phyloP scores from a whole-genome alignment of 1,284 basidiomycete genomes.

The Cutaneotrichosporon cutaneum region DNA sequence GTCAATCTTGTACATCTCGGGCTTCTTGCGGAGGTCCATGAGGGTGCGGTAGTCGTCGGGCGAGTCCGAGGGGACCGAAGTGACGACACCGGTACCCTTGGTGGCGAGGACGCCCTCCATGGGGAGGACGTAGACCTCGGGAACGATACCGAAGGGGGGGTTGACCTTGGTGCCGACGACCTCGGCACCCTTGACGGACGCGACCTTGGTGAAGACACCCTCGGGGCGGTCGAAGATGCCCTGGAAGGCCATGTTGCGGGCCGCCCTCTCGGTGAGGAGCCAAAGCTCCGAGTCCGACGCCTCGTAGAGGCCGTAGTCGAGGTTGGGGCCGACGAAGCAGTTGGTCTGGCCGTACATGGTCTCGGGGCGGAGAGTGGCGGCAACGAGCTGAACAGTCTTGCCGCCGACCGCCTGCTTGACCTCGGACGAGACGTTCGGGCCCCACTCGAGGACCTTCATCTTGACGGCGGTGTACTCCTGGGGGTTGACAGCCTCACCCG shows the following conservation, averaged over 20 bases:
- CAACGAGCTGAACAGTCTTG: conserved; percentile 85
- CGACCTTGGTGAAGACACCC: conserved; percentile 70
- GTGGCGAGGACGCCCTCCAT: conserved; percentile 97
- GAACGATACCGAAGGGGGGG: conserved; percentile 78
- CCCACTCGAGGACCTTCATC: conserved; percentile 87
- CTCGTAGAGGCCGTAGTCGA: conserved; percentile 92
- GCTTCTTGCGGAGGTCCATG: conserved; percentile 92
- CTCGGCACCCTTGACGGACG: conserved; percentile 72
- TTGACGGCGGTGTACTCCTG: conserved; percentile 96
- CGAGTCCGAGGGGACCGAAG: conserved; percentile 96
- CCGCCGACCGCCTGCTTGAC: conserved; percentile 66
- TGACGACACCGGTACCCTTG: conserved; percentile 98
- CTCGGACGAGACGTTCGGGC: conserved; percentile 60
- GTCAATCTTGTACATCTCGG: conserved; percentile 94
- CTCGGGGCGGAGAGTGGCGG: conserved; percentile 94
- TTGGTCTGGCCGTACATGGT: conserved; percentile 99
- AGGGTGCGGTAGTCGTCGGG: conserved; percentile 94
- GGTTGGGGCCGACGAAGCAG: conserved; percentile 86
- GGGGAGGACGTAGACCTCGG: conserved; percentile 90
- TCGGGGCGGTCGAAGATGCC: conserved; percentile 67
- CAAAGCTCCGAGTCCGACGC: conserved; percentile 82
- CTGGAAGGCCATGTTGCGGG: conserved; percentile 98
- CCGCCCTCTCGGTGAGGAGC: conserved; percentile 84
- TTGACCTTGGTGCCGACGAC: conserved; percentile 88
- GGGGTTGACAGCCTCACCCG: conserved; percentile 92